Conservation (phyloP, 768 basidiomycete genomes). For the Austroboletus festivus region DNA sequence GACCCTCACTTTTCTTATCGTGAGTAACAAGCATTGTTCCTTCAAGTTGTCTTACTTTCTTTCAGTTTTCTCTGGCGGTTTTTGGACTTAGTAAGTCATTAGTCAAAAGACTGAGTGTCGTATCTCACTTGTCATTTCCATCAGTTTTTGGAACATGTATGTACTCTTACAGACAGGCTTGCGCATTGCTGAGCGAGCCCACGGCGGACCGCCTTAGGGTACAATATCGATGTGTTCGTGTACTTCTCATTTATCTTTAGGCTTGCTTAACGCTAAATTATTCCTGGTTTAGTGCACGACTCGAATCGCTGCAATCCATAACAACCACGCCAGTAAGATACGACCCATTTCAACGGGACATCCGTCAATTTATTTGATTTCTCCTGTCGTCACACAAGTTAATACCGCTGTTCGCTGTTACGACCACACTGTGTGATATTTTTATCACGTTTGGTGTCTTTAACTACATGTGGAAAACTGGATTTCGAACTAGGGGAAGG, state of each 20-base stretch:
- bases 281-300: neutral
- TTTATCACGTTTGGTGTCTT: conserved; percentile 4
- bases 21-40: neutral
- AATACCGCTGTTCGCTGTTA: neutral
- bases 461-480: conserved; percentile 19
- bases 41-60: neutral
- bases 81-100: conserved; percentile 1
- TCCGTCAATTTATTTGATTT: neutral
- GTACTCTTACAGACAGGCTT: neutral
- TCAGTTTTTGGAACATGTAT: conserved; percentile 9
- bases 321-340: conserved; percentile 2
- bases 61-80: neutral
- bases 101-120: neutral
- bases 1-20: conserved; percentile 4
- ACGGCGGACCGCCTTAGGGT: neutral
- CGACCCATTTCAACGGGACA: neutral
- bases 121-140: neutral
- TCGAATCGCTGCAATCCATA: conserved; percentile 1
- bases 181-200: neutral
- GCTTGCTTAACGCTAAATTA: neutral
- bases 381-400: no score
- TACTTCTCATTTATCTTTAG: neutral
- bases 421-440: neutral
- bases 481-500: conserved; percentile 5
- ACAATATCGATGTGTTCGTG: conserved; percentile 5